Conservation (phyloP, 2,329 filamentous ascomycete genomes). For the Fusarium pininemorale region DNA sequence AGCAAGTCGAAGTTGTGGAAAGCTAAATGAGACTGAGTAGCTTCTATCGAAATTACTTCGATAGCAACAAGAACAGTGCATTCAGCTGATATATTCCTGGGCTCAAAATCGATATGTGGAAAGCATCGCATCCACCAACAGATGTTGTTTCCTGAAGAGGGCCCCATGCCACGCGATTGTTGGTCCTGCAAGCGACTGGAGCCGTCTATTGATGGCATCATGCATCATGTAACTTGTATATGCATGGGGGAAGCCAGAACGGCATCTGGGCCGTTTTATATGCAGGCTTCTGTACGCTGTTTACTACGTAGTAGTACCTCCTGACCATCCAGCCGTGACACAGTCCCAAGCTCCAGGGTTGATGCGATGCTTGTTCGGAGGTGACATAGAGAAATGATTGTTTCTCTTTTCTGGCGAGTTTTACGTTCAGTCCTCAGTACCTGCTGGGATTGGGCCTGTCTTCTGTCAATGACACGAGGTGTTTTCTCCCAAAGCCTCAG, state of each 20-base stretch:
- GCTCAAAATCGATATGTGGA: neutral
- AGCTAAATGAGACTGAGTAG: neutral
- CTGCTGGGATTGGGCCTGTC: neutral
- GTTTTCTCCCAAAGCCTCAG: neutral
- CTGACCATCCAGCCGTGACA: constrained; percentile 12
- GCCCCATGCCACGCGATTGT: constrained; percentile 12
- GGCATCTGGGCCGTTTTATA: constrained; percentile 14
- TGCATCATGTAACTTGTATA: constrained; percentile 29
- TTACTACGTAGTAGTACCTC: neutral
- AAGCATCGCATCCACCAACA: constrained; percentile 9
- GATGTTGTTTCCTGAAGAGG: neutral
- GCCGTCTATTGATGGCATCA: constrained; percentile 31
- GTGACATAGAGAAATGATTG: neutral
- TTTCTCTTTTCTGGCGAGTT: neutral
- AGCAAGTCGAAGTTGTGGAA: neutral
- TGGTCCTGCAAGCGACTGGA: constrained; percentile 16
- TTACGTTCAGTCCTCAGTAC: neutral
- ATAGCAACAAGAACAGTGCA: neutral
- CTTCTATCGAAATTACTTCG: neutral
- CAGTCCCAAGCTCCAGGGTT: constrained; percentile 1
- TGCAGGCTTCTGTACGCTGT: constrained; percentile 20
- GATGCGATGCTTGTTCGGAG: neutral
- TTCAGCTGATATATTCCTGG: neutral
- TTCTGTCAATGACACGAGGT: neutral
- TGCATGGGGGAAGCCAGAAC: constrained; percentile 24